Percentiles rank a stretch among this genome's conserved stretches.
Conservation (phyloP, 768 basidiomycete genomes). For the Lactifluus pinguis region DNA sequence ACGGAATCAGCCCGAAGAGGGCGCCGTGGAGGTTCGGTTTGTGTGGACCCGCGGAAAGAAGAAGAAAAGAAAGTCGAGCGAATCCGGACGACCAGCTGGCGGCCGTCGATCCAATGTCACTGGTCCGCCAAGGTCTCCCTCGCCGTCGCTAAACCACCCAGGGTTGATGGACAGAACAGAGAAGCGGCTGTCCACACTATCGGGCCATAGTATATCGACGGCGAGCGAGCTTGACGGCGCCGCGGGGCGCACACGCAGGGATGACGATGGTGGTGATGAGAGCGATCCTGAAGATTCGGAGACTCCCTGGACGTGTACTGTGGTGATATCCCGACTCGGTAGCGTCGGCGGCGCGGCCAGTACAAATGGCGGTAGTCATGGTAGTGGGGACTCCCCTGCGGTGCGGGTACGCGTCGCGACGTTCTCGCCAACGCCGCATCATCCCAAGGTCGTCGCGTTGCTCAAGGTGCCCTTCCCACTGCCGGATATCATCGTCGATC, state of each 20-base stretch:
- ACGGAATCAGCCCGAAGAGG: no score
- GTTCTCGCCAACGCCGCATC: conserved; percentile 86
- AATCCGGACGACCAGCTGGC: not conserved
- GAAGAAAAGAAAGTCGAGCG: conserved; percentile 9
- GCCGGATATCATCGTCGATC: conserved; percentile 69
- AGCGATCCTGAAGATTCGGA: conserved; percentile 96
- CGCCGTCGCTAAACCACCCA: conserved; percentile 1
- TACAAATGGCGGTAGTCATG: not conserved
- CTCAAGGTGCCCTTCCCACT: conserved; percentile 87
- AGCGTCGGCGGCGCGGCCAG: conserved; percentile 3
- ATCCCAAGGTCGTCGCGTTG: conserved; percentile 89
- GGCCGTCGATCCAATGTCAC: not conserved
- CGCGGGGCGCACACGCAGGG: conserved; percentile 7
- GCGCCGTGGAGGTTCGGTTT: conserved; percentile 65
- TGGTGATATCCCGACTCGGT: conserved; percentile 48
- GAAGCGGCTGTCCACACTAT: conserved; percentile 10
- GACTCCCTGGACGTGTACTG: conserved; percentile 90
- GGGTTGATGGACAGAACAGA: not conserved
- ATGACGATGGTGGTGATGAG: conserved; percentile 55
- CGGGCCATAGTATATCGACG: conserved; percentile 16
- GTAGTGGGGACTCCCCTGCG: not conserved
- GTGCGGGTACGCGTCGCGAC: conserved; percentile 65
- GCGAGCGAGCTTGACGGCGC: conserved; percentile 3
- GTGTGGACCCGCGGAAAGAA: conserved; percentile 47
- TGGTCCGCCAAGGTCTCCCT: not conserved